Evolutionary conservation across 1,284 basidiomycete genomes (phyloP).

Genomic region (Laetiporus sulphureus): DNA sequence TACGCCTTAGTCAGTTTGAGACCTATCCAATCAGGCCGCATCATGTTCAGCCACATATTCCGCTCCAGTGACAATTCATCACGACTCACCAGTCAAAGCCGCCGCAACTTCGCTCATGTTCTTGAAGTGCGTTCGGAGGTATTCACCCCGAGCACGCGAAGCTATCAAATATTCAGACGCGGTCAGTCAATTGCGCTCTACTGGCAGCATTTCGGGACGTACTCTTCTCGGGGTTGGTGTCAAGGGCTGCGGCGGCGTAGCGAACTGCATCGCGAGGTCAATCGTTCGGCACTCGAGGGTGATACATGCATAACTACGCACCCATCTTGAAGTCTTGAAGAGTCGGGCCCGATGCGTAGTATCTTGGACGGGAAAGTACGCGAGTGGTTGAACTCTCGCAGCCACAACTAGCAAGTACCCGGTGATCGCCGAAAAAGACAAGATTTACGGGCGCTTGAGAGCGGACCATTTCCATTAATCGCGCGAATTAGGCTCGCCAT

Average conservation of each 20-base stretch:
- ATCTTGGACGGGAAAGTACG: conserved; percentile 12
- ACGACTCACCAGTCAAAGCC: conserved; percentile 69
- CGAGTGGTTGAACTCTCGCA: conserved; percentile 24
- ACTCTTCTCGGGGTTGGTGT: conserved; percentile 93
- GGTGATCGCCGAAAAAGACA: conserved; percentile 15
- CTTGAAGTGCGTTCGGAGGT: conserved; percentile 99
- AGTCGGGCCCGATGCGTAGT: conserved; percentile 22
- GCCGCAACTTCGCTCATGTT: conserved; percentile 98
- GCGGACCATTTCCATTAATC: too few species aligned
- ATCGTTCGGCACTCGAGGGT: conserved; percentile 12
- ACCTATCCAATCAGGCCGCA: conserved; percentile 40
- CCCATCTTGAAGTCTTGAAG: conserved; percentile 60
- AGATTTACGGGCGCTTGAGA: too few species aligned
- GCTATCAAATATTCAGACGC: conserved; percentile 38
- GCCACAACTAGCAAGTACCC: conserved; percentile 23
- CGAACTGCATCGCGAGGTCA: conserved; percentile 53
- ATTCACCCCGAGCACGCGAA: conserved; percentile 90
- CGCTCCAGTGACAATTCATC: too few species aligned
- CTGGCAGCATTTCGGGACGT: conserved; percentile 25
- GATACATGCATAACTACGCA: conserved; percentile 31
- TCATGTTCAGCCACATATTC: neutral
- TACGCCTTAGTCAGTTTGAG: conserved; percentile 96
- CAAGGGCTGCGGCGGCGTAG: conserved; percentile 82
- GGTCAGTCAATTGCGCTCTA: conserved; percentile 3
- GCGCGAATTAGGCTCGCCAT: too few species aligned